Conservation (phyloP, 1,284 basidiomycete species). For the Microbotryomycetes sp. region DNA sequence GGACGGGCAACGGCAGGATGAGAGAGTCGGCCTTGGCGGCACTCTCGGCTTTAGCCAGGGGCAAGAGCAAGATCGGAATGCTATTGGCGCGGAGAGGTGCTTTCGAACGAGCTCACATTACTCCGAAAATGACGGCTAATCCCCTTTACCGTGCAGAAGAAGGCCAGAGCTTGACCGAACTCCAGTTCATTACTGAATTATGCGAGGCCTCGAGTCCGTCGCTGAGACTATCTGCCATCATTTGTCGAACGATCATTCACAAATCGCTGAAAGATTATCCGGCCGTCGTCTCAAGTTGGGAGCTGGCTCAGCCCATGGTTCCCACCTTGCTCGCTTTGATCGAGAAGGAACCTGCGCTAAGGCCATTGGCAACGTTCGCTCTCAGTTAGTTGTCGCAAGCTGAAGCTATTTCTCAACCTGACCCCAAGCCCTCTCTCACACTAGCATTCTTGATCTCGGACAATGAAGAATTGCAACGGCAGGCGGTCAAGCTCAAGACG, state of each 20-base stretch:
- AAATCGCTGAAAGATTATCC: constrained; percentile 12
- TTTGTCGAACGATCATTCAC: constrained; percentile 8
- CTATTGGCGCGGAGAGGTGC: background rate
- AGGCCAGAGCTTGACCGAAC: background rate
- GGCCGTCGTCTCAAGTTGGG: background rate
- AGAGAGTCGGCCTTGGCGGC: constrained; percentile 17
- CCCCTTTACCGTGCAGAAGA: background rate
- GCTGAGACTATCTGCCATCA: background rate
- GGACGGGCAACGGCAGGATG: constrained; percentile 2
- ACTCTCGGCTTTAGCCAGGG: constrained; percentile 8
- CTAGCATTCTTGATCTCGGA: constrained; percentile 65
- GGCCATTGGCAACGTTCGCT: constrained; percentile 17
- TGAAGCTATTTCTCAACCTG: background rate
- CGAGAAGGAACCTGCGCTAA: constrained; percentile 13
- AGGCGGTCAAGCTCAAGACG: constrained; percentile 55
- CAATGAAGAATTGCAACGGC: constrained; percentile 56
- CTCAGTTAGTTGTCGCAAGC: constrained; percentile 13
- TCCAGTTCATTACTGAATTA: background rate
- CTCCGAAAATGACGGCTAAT: background rate
- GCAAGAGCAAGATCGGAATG: background rate
- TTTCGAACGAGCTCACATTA: background rate
- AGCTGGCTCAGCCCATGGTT: background rate
- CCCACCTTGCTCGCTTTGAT: constrained; percentile 23
- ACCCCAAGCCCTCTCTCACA: background rate
- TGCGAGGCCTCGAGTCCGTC: no score